Conservation (phyloP, 257 asterid genomes). For the Solanum lignicaule region DNA sequence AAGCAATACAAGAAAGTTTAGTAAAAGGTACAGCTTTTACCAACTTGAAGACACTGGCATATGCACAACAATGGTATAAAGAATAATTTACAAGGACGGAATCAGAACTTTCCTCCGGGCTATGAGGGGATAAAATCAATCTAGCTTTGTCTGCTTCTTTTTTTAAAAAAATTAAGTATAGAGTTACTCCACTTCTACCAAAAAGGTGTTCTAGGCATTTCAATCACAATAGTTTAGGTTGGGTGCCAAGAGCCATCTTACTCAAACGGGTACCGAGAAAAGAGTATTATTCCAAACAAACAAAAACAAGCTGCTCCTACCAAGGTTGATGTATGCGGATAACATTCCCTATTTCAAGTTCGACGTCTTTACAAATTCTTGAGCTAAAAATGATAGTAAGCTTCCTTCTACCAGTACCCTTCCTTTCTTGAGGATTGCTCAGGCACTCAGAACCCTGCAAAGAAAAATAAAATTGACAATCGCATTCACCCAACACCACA, state of each 20-base stretch:
- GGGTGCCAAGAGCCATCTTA: background rate
- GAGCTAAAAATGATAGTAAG: slow-evolving; percentile 63
- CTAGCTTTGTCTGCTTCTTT: background rate
- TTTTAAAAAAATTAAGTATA: too few relatives aligned
- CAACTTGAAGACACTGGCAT: background rate
- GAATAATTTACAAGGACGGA: background rate
- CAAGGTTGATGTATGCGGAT: slow-evolving; percentile 62
- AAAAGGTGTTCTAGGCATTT: background rate
- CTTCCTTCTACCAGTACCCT: slow-evolving; percentile 20
- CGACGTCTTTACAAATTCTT: slow-evolving; percentile 48
- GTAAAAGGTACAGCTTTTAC: background rate
- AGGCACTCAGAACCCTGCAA: slow-evolving; percentile 33
- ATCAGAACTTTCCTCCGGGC: background rate
- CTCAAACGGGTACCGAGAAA: background rate
- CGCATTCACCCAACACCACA: background rate
- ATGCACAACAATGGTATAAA: background rate
- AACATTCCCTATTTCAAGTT: slow-evolving; percentile 62
- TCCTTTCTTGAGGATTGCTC: slow-evolving; percentile 16
- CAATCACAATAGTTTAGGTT: background rate
- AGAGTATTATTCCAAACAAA: background rate
- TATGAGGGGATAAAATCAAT: background rate
- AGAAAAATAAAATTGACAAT: slow-evolving; percentile 3
- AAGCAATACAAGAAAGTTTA: background rate
- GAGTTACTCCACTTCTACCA: background rate
- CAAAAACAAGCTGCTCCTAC: slow-evolving; percentile 26